Evolutionary conservation across 257 asterid species (phyloP), one percentile per base, ranked within the genome.

Genomic region (Ocimum tenuiflorum): DNA sequence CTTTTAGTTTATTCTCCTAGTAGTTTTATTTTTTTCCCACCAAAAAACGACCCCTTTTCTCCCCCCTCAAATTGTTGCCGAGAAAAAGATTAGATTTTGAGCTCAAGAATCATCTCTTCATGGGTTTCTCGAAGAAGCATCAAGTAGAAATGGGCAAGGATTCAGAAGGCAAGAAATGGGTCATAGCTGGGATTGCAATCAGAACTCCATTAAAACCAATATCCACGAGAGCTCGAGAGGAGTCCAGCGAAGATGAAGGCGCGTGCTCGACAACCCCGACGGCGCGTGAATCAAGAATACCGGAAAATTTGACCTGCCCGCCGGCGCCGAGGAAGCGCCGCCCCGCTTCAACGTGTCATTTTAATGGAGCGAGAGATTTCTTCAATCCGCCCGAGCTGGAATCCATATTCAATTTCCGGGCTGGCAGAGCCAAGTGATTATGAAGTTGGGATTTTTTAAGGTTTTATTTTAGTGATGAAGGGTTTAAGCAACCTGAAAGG

Each of bases 251-350:
- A 3, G 81, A 81, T 1, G 77, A 75, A 0, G 76, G 58, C 59
- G 75, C 75, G 31, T 70, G 83, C 41, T 69, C 88, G 7, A 90
- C 85, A n/a, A 90, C 97, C 1, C 97, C 97, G 42, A 90, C 94
- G 49, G 79, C 85, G n/a, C 83, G 80, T 73, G 88, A 76, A 12
- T 72, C 91, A 1, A 82, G 74, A 54, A 87, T 90, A 77, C 91
- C 95, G 55, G 90, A 81, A 60, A 79, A 65, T 52, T 39, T 82
- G 22, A 61, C 87, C 0, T 90, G 97, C 73, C 97, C 97, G 4
- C 88, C 90, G 24, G 83, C 97, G 31, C 97, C 97, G 23, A 86
- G 86, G 85, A 90, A 90, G 79, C 86, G 82, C 71, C 85, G 95
- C 61, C 86, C 95, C 0, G 50, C 74, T 2, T 64, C 91, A 0